A percentile compares a stretch with the other conserved stretches of the same genome.
Conservation (phyloP, 2,329 filamentous ascomycete genomes). For the Ceratocystis papillata region DNA sequence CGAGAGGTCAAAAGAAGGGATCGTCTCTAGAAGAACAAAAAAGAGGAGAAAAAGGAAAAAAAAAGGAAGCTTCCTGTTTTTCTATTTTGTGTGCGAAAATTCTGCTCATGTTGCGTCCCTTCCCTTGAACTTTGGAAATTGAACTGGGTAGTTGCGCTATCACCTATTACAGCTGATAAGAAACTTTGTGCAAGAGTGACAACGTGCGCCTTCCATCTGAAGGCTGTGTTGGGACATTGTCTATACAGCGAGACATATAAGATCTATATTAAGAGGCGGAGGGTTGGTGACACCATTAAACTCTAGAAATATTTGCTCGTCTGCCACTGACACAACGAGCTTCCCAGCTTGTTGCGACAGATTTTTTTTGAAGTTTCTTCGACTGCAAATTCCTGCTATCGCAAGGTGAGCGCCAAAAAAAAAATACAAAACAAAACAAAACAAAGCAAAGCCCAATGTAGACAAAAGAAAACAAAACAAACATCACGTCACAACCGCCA, state of each 20-base stretch:
- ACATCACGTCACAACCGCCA: slow-evolving; percentile 4
- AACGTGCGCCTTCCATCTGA: slow-evolving; percentile 5
- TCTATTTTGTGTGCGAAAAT: slow-evolving; percentile 8
- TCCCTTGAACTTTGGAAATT: slow-evolving; percentile 9
- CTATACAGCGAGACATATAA: not conserved
- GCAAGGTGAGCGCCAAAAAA: not conserved
- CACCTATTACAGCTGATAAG: slow-evolving; percentile 8
- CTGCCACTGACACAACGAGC: not conserved
- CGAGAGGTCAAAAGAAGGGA: not conserved
- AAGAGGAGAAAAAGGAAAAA: not conserved
- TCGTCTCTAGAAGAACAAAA: slow-evolving; percentile 3
- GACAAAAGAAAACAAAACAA: slow-evolving; percentile 9
- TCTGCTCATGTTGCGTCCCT: slow-evolving; percentile 7
- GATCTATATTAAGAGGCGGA: not conserved
- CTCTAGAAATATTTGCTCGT: not conserved
- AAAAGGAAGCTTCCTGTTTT: slow-evolving; percentile 4
- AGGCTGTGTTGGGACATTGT: not conserved
- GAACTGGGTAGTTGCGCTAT: slow-evolving; percentile 13
- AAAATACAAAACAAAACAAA: not conserved
- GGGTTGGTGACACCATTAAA: not conserved
- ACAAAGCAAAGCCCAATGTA: not conserved
- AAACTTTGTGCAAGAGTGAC: slow-evolving; percentile 15
- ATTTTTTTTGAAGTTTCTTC: not conserved
- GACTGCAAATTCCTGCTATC: not conserved
- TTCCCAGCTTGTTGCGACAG: too few relatives aligned